Base-by-base conservation (phyloP, 768 basidiomycete species). In the Calocybe indica region DNA sequence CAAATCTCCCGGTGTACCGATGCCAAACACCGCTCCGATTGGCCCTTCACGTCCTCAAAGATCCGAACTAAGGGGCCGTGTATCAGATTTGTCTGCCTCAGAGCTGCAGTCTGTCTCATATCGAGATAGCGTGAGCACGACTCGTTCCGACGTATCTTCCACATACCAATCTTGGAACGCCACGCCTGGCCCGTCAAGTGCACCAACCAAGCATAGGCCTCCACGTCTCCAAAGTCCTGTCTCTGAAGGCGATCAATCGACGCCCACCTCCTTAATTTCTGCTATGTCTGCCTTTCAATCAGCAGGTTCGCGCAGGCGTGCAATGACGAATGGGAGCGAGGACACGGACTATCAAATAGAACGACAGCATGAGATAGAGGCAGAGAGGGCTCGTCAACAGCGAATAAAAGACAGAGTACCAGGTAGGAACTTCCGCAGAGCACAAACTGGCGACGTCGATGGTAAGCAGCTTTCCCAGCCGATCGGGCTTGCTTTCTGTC, bases 401-500 rank as follows among this genome's bases (percentile, higher is more conserved):
- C 75, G 82, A 49, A 83, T 88, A 58, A 74, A 73, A 53, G 83
- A 87, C 48, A 82, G 78, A 59, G 78, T 77, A 29, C 82, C 85
- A 33, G 79, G 80, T 31, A 70, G 80, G 46, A 70, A 68, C 50
- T 58, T 62, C 40, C 75, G 78, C 34, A 79, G 73, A 55, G 69
- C 79, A 37, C 80, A 75, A 60, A 74, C 78, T 40, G 91, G 88
- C 6, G 90, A 92, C 60, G 89, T 95, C 55, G 92, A 94, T 62
- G 88, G 88, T 85, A 82, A 67, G 32, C 33, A 36, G 33, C 31
- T 15, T 34, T 44, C 37, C 22, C 22, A 22, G 4, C 22, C 22
- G 4, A 2, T 22, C 22, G 4, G 22, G 22, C 22, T 22, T 22
- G 22, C 2, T 22, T 22, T 31, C 10, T 36, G 33, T 9, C 14